A percentile compares a stretch with the other conserved stretches of the same genome.
Conservation (phyloP, 768 basidiomycete genomes). For the Royoungia palumana region DNA sequence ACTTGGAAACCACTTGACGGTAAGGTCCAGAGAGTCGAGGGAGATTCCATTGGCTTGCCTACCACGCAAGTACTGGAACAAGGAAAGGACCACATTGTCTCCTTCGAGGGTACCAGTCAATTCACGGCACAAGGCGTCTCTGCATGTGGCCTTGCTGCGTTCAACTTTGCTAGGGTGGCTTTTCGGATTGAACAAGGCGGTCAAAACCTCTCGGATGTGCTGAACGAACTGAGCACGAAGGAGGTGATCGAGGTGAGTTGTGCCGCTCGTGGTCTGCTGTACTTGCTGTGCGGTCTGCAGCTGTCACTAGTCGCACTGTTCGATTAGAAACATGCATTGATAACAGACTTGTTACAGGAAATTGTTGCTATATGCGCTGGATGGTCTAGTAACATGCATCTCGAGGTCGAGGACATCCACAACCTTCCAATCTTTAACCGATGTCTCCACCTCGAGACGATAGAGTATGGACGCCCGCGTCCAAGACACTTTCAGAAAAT, state of each 20-base stretch:
- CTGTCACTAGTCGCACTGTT: no score
- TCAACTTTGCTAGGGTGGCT: slow-evolving; percentile 58
- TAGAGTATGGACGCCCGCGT: slow-evolving; percentile 37
- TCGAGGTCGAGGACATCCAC: slow-evolving; percentile 56
- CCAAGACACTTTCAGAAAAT: slow-evolving; percentile 36
- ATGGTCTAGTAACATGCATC: slow-evolving; percentile 51
- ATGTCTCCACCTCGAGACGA: slow-evolving; percentile 34
- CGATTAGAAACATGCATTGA: background rate
- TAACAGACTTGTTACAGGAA: slow-evolving; percentile 38
- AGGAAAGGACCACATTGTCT: slow-evolving; percentile 40
- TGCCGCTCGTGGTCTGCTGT: background rate
- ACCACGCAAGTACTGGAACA: slow-evolving; percentile 15
- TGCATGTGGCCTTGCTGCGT: slow-evolving; percentile 63
- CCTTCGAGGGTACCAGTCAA: slow-evolving; percentile 53
- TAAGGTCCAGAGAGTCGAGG: background rate
- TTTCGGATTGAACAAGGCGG: slow-evolving; percentile 30
- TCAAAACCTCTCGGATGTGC: slow-evolving; percentile 7
- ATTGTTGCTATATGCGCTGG: slow-evolving; percentile 51
- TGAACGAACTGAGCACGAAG: slow-evolving; percentile 22
- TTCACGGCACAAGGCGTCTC: slow-evolving; percentile 46
- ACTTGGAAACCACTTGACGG: background rate
- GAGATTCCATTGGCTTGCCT: background rate
- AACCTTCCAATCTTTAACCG: slow-evolving; percentile 46
- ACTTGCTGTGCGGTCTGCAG: background rate
- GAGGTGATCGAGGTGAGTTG: slow-evolving; percentile 26